These are phyloP conservation scores for Rhinocladiella similis DNA, from an alignment of 2,329 filamentous ascomycete genomes.

Conservation along the genomic window DNA sequence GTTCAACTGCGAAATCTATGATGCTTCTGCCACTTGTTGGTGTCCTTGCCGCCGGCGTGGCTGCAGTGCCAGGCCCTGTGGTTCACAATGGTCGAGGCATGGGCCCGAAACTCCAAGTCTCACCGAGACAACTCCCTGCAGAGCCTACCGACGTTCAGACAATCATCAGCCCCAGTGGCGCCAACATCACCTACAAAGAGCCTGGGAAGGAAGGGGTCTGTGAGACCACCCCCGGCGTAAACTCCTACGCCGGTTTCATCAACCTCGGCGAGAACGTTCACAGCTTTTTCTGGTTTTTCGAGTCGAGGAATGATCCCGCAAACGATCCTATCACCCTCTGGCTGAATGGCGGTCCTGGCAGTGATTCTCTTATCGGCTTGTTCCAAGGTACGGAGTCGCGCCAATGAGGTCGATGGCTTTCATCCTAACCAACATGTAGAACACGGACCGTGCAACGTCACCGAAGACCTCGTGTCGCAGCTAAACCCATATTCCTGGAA, in stretches of 20 bases:
- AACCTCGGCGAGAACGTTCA: slow-evolving; percentile 54
- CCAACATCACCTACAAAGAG: slow-evolving; percentile 60
- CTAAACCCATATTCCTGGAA: slow-evolving; percentile 63
- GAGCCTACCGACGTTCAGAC: slow-evolving; percentile 40
- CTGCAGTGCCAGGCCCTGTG: slow-evolving; percentile 18
- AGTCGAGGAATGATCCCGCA: slow-evolving; percentile 52
- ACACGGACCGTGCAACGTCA: slow-evolving; percentile 46
- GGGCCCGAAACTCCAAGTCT: slow-evolving; percentile 22
- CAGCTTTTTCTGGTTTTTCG: slow-evolving; percentile 59
- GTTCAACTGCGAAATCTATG: slow-evolving; percentile 8
- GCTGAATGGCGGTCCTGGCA: slow-evolving; percentile 41
- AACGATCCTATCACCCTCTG: slow-evolving; percentile 43
- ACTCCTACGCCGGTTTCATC: slow-evolving; percentile 58
- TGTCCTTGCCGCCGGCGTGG: slow-evolving; percentile 10
- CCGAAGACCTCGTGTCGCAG: slow-evolving; percentile 44
- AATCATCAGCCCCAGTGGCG: slow-evolving; percentile 42
- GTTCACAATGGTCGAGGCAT: slow-evolving; percentile 19
- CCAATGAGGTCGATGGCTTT: not conserved
- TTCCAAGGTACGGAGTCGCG: slow-evolving; percentile 38
- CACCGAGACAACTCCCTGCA: slow-evolving; percentile 38
- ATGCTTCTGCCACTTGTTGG: slow-evolving; percentile 6
- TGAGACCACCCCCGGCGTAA: slow-evolving; percentile 57
- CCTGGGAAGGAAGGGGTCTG: slow-evolving; percentile 53
- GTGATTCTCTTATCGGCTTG: slow-evolving; percentile 39
- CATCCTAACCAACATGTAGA: slow-evolving; percentile 33